Conservation (phyloP, 805 yeast genomes). For the Kockiozyma suomiensis region DNA sequence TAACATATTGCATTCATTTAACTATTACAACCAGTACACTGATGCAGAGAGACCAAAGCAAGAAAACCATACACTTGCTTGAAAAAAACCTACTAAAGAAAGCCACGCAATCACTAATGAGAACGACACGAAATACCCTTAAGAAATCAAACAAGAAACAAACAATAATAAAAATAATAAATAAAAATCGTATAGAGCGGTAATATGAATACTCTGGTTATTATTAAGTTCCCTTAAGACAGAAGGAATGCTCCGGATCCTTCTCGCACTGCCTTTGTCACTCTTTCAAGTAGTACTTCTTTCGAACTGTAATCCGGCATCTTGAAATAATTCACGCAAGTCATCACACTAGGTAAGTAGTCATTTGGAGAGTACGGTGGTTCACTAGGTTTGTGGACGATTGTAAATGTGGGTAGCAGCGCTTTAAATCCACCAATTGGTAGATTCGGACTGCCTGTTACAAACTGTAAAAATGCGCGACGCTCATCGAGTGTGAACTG, state of each 20-base stretch:
- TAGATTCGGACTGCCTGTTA: conserved; percentile 89
- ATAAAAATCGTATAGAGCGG: neutral
- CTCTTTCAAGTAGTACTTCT: conserved; percentile 58
- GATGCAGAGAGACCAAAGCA: neutral
- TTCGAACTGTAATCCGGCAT: conserved; percentile 76
- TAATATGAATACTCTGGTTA: neutral
- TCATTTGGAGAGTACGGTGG: conserved; percentile 68
- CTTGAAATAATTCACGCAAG: conserved; percentile 93
- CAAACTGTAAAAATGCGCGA: conserved; percentile 76
- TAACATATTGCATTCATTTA: neutral
- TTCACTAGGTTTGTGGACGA: conserved; percentile 79
- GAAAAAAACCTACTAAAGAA: neutral
- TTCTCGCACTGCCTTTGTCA: conserved; percentile 74
- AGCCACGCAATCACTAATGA: neutral
- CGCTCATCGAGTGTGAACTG: conserved; percentile 58
- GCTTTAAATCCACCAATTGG: conserved; percentile 94
- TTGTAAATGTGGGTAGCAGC: conserved; percentile 79
- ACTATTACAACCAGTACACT: neutral
- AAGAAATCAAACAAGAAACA: too few species aligned
- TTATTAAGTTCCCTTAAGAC: conserved; percentile 10
- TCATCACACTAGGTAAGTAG: conserved; percentile 95
- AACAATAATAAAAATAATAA: neutral
- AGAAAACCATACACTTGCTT: neutral
- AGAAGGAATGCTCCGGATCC: conserved; percentile 62
- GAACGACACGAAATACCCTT: neutral